Conservation (phyloP, 257 asterid species). For the Fraxinus anomala region DNA sequence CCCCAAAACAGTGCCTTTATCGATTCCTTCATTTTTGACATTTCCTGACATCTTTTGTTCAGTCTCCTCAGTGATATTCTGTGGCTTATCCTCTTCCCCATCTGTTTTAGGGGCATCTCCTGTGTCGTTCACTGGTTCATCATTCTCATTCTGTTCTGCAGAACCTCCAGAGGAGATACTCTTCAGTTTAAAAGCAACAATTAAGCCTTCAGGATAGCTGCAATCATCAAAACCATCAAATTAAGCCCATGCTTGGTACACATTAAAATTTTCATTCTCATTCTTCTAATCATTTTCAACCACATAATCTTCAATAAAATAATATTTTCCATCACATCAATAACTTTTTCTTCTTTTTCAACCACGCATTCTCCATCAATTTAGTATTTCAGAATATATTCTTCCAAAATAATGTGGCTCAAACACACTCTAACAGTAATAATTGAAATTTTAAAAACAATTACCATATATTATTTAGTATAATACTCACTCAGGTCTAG, state of each 20-base stretch:
- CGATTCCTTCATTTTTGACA: conserved; percentile 29
- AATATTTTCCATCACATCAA: no score
- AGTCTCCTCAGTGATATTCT: conserved; percentile 37
- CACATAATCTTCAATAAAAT: no score
- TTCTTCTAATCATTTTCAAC: no score
- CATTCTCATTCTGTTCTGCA: conserved; percentile 42
- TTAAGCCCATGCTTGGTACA: not conserved
- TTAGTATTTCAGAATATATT: no score
- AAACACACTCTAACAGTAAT: not conserved
- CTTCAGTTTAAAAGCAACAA: conserved; percentile 77
- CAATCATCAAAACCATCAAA: conserved; percentile 25
- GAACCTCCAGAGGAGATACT: conserved; percentile 47
- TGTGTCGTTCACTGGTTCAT: conserved; percentile 30
- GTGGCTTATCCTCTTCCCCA: conserved; percentile 36
- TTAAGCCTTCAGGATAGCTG: conserved; percentile 90
- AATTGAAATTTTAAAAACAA: not conserved
- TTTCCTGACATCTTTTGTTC: conserved; percentile 34
- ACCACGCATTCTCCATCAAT: no score
- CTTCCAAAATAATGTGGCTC: no score
- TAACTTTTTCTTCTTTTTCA: no score
- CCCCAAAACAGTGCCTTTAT: conserved; percentile 34
- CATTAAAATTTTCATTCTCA: no score
- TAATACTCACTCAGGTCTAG: conserved; percentile 63
- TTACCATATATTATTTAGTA: not conserved
- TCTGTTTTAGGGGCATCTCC: conserved; percentile 41